Percentiles rank a stretch among this genome's conserved stretches.
Evolutionary conservation across 768 basidiomycete species (phyloP).

Genomic region (Boletus edulis): DNA sequence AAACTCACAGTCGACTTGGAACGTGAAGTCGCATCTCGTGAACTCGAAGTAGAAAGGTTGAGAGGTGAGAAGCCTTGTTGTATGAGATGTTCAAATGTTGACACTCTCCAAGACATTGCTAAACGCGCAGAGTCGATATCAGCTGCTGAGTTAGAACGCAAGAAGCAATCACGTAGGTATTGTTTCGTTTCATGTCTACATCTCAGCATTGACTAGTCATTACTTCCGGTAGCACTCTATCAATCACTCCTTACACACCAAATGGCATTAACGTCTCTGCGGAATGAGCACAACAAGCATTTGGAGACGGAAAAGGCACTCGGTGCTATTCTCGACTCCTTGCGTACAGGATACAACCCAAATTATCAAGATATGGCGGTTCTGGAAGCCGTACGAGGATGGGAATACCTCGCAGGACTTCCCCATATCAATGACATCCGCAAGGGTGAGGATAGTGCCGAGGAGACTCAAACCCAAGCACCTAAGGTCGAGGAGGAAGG

Average conservation of each 20-base stretch:
- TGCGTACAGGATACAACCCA: constrained; percentile 89
- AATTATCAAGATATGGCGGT: constrained; percentile 99
- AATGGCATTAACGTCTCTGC: constrained; percentile 72
- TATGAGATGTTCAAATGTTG: not conserved
- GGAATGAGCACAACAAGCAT: constrained; percentile 67
- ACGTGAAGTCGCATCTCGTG: constrained; percentile 57
- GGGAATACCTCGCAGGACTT: constrained; percentile 71
- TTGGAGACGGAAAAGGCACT: constrained; percentile 74
- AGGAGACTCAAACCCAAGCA: constrained; percentile 26
- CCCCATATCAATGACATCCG: constrained; percentile 71
- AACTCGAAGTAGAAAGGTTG: constrained; percentile 71
- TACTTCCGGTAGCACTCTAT: constrained; percentile 65
- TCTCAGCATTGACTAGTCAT: not conserved
- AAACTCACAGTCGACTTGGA: constrained; percentile 50
- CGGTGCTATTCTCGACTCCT: constrained; percentile 75
- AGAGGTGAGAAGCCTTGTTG: constrained; percentile 47
- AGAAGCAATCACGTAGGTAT: constrained; percentile 79
- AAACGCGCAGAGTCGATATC: constrained; percentile 77
- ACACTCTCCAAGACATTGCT: constrained; percentile 58
- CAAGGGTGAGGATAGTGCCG: constrained; percentile 42
- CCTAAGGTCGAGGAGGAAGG: constrained; percentile 42
- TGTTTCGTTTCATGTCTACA: not conserved
- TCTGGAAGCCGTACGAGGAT: constrained; percentile 92
- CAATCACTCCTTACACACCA: constrained; percentile 69
- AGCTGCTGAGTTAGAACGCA: constrained; percentile 76